These are phyloP conservation scores for Mycena sanguinolenta DNA, from an alignment of 768 basidiomycete species.

Conservation along the genomic window DNA sequence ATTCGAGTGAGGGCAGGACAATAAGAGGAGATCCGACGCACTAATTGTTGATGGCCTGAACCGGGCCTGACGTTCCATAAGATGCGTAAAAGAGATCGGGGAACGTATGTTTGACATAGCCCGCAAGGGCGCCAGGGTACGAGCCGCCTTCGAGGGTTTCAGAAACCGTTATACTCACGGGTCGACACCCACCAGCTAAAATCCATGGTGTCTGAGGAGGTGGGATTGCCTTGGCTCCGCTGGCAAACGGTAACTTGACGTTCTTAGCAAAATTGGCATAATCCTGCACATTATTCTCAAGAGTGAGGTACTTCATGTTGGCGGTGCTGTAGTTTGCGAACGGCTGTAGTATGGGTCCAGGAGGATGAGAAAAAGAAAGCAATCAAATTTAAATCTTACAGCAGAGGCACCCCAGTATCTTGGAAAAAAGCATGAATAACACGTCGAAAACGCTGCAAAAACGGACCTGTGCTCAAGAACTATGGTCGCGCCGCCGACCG, in stretches of 20 bases:
- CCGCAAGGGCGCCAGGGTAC: constrained; percentile 26
- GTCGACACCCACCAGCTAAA: constrained; percentile 24
- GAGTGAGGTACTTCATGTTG: constrained; percentile 56
- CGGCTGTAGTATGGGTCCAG: too few species aligned
- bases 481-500: constrained; percentile 27
- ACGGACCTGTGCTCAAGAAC: constrained; percentile 32
- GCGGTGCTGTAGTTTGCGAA: constrained; percentile 34
- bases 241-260: constrained; percentile 62
- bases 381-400: background rate
- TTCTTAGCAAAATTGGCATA: constrained; percentile 63
- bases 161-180: constrained; percentile 25
- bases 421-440: background rate
- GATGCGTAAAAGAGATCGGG: constrained; percentile 30
- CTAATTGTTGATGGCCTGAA: constrained; percentile 34
- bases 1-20: constrained; percentile 40
- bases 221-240: constrained; percentile 48
- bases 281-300: constrained; percentile 67
- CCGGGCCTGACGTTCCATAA: constrained; percentile 25
- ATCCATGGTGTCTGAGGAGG: constrained; percentile 36
- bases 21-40: background rate
- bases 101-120: constrained; percentile 23
- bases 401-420: constrained; percentile 35
- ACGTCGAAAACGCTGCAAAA: background rate
- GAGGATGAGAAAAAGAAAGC: background rate
- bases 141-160: constrained; percentile 34